These are phyloP conservation scores for Macaranga tanarius DNA, from an alignment of 441 rosid genomes.

Conservation along the genomic window DNA sequence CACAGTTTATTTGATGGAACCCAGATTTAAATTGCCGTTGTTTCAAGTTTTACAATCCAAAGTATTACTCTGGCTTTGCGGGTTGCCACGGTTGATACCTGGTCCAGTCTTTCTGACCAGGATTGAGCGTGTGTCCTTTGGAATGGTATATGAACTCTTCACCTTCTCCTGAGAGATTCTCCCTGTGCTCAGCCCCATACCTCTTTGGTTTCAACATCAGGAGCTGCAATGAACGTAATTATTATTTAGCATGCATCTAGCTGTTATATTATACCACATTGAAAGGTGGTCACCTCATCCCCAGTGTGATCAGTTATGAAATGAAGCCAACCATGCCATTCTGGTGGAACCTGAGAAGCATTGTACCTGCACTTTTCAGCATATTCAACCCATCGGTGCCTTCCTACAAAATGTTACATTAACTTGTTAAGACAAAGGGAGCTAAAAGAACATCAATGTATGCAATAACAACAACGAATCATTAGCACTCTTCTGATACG, in stretches of 20 bases:
- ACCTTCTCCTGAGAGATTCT: conserved; percentile 96
- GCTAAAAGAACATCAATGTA: background rate
- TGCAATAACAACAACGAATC: background rate
- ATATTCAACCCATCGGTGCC: conserved; percentile 96
- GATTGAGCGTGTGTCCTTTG: conserved; percentile 89
- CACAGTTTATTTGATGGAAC: conserved; percentile 20
- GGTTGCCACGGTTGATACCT: conserved; percentile 93
- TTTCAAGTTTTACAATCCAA: background rate
- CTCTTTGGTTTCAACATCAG: conserved; percentile 88
- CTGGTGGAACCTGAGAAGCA: conserved; percentile 97
- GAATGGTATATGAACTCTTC: conserved; percentile 83
- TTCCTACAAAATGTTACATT: conserved; percentile 46
- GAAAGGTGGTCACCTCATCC: conserved; percentile 59
- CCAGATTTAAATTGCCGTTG: conserved; percentile 2
- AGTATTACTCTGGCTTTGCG: conserved; percentile 47
- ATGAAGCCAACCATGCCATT: conserved; percentile 99
- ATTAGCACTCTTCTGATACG: background rate
- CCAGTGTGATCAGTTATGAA: conserved; percentile 92
- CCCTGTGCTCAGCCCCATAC: conserved; percentile 83
- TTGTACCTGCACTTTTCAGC: conserved; percentile 83
- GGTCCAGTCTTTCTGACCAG: conserved; percentile 90
- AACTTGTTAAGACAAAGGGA: conserved; percentile 8
- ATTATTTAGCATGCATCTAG: background rate
- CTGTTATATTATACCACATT: background rate
- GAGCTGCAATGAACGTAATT: conserved; percentile 47